Evolutionary conservation across 2,329 filamentous ascomycete genomes (phyloP), one percentile per base, ranked within the genome.

Genomic region (Xylariaceae sp.): DNA sequence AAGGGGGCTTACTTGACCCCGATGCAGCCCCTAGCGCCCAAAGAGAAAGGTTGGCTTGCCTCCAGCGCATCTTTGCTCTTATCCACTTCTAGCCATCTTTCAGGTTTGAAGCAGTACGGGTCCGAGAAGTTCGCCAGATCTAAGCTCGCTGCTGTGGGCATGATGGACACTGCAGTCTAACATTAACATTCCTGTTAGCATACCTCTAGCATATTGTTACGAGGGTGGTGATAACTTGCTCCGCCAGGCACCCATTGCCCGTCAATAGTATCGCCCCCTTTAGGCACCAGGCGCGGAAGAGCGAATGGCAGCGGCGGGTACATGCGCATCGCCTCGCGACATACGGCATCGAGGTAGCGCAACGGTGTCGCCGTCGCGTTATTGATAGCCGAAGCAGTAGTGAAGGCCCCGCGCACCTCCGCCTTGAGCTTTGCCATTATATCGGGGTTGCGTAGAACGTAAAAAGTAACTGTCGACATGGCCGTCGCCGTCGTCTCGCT

Each of bases 41-140:
- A 34, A 14, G 43, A 50, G 21, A 60, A 64, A 11, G 60, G 60
- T 19, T 63, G 62, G 33, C 56, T 62, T 6, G 62, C 62, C 2
- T 63, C 60, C 6, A 36, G 33, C 8, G 6, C 16, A 16, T 36
- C 33, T 16, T 16, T 7, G 8, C 8, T 16, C 8, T 36, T 36
- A 7, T 36, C 33, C n/a, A n/a, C 26, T 4, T 52, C 60, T 2
- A 64, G 53, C 62, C 62, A 64, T 11, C 62, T 26, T 14, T 58
- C 57, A 7, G 62, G 62, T 4, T 54, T 52, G 52, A 64, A 64
- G 6, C 31, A 3, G 19, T 49, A 33, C 14, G 62, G 62, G 21
- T 63, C 47, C 8, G 16, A 4, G 49, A 64, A 64, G 40, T 64
- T 64, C 2, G 12, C 28, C 9, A 44, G 8, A 9, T 43, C 40